A percentile compares a stretch with the other conserved stretches of the same genome.
Conservation (phyloP, 2,329 filamentous ascomycete species). For the Aureobasidium pullulans region DNA sequence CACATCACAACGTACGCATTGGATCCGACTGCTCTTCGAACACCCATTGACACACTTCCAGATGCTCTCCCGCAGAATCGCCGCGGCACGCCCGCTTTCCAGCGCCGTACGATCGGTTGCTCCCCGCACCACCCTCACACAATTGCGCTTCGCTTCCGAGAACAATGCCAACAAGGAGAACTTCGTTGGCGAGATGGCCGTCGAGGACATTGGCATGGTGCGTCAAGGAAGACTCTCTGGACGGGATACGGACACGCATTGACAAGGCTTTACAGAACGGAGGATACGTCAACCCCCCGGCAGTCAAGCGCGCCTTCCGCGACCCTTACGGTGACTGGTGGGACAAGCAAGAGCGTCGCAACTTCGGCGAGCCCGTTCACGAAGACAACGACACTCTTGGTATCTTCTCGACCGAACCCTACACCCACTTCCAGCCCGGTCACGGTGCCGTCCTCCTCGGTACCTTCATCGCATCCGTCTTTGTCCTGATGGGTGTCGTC, state of each 20-base stretch:
- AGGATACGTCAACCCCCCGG: slow-evolving; percentile 71
- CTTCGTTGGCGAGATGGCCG: slow-evolving; percentile 18
- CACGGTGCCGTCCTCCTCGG: slow-evolving; percentile 58
- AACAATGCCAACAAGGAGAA: slow-evolving; percentile 30
- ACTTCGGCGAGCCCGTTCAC: slow-evolving; percentile 93
- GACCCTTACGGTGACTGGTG: slow-evolving; percentile 93
- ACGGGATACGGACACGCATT: slow-evolving; percentile 15
- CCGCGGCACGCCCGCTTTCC: slow-evolving; percentile 34
- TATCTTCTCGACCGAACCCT: slow-evolving; percentile 81
- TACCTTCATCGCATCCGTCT: slow-evolving; percentile 35
- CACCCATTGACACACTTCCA: slow-evolving; percentile 12
- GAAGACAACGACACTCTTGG: slow-evolving; percentile 93
- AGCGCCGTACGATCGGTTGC: slow-evolving; percentile 26
- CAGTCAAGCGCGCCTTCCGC: slow-evolving; percentile 81
- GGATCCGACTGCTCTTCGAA: background rate
- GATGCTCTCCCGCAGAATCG: slow-evolving; percentile 39
- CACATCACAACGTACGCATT: slow-evolving; percentile 6
- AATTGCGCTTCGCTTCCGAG: slow-evolving; percentile 26
- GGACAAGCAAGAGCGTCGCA: slow-evolving; percentile 94
- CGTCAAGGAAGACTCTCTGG: slow-evolving; percentile 26
- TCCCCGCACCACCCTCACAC: slow-evolving; percentile 24
- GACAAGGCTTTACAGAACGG: slow-evolving; percentile 55
- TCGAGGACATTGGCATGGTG: slow-evolving; percentile 56
- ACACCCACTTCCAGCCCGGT: slow-evolving; percentile 71
- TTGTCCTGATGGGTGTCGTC: slow-evolving; percentile 33